These are phyloP conservation scores for Amaranthus cruentus DNA, from an alignment of 148 eudicot genomes.

Conservation along the genomic window DNA sequence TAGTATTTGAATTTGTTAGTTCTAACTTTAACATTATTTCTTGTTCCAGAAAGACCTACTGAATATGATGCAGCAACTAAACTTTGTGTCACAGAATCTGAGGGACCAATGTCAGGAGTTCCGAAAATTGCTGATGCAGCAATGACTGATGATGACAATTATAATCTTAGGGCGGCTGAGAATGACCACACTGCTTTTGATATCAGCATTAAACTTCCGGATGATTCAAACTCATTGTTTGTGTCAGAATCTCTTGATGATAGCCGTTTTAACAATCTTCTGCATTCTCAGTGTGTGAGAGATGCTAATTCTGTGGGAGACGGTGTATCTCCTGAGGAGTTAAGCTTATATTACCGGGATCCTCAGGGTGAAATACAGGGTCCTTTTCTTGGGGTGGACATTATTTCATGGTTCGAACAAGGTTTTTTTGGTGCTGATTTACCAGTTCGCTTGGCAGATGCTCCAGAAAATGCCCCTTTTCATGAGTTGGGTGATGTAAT, in stretches of 20 bases:
- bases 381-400: conserved; percentile 92
- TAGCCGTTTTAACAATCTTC: conserved; percentile 34
- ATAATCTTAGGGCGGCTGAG: conserved; percentile 26
- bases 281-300: conserved; percentile 31
- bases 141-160: conserved; percentile 24
- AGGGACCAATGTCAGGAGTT: conserved; percentile 20
- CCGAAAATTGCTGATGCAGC: conserved; percentile 17
- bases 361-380: conserved; percentile 98
- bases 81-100: conserved; percentile 24
- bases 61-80: conserved; percentile 27
- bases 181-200: conserved; percentile 30
- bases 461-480: conserved; percentile 65
- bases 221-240: conserved; percentile 48
- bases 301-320: conserved; percentile 33
- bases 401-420: conserved; percentile 95
- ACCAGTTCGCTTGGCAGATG: conserved; percentile 74
- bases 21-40: background rate
- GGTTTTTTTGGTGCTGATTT: conserved; percentile 87
- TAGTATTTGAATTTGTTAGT: background rate
- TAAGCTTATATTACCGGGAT: conserved; percentile 71
- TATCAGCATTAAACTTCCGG: conserved; percentile 36
- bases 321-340: conserved; percentile 59
- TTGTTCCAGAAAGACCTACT: conserved; percentile 33
- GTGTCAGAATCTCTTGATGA: conserved; percentile 36
- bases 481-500: conserved; percentile 70